These are phyloP conservation scores for Cyberlindnera japonica DNA, from an alignment of 805 yeast species.

Conservation along the genomic window DNA sequence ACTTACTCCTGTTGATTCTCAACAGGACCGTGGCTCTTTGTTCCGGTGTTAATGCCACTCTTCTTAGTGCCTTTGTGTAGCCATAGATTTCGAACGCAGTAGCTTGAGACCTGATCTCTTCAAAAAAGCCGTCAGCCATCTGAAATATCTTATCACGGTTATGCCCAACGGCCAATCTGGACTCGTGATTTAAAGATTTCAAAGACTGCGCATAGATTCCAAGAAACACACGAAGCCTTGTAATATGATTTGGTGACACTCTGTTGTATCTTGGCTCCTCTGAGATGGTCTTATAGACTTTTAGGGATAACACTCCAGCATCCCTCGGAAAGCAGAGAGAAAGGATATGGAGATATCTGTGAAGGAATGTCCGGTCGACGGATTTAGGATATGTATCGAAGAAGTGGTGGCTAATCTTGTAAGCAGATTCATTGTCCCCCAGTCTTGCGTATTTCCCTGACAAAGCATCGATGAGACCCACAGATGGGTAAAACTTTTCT, in stretches of 20 bases:
- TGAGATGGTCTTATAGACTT: slow-evolving; percentile 16
- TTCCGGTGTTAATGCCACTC: slow-evolving; percentile 18
- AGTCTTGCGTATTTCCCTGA: slow-evolving; percentile 18
- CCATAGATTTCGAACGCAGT: slow-evolving; percentile 22
- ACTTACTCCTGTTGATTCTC: slow-evolving; percentile 13
- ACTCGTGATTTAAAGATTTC: slow-evolving; percentile 20
- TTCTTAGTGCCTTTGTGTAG: slow-evolving; percentile 23
- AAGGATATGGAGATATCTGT: slow-evolving; percentile 17
- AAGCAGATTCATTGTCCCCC: slow-evolving; percentile 16
- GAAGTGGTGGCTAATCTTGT: slow-evolving; percentile 12
- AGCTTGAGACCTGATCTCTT: slow-evolving; percentile 3
- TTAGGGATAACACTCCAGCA: slow-evolving; percentile 18
- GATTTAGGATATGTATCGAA: slow-evolving; percentile 11
- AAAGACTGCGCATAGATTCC: slow-evolving; percentile 22
- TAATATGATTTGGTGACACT: slow-evolving; percentile 15
- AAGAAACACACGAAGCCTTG: slow-evolving; percentile 24
- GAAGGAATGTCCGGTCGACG: slow-evolving; percentile 19
- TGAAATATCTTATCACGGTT: slow-evolving; percentile 16
- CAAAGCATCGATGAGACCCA: slow-evolving; percentile 20
- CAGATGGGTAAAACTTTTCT: slow-evolving; percentile 20
- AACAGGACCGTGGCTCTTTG: slow-evolving; percentile 17
- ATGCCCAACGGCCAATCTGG: slow-evolving; percentile 19
- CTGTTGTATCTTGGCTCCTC: slow-evolving; percentile 2
- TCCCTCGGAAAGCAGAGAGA: slow-evolving; percentile 1
- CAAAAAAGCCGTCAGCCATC: slow-evolving; percentile 18